Evolutionary conservation across 805 yeast genomes (phyloP), one percentile per base, ranked within the genome.

Genomic region (Sugiyamaella marilandica): DNA sequence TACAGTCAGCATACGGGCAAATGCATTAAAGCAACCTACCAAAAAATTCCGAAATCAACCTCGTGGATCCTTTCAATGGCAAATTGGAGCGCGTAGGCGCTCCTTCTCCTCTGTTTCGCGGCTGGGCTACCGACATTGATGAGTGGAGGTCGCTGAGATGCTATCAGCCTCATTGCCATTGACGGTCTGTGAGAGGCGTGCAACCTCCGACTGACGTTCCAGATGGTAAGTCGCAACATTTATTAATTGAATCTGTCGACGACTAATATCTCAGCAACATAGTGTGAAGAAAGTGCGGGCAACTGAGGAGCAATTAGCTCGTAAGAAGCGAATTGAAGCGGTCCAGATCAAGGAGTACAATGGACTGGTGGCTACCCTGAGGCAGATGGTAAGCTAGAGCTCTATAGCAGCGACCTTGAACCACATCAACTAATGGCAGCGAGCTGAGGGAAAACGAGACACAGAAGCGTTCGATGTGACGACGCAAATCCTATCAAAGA

Each of bases 41-140:
- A 62, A 91, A 87, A 69, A 87, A 89, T 68, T 89, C 97, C 0
- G 92, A 79, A 0, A 90, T 88, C 0, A 81, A 74, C 56, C 82
- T 81, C 10, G 95, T 82, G 0, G 95, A 85, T 10, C 96, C 97
- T 60, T 83, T 83, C 43, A 87, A 68, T 1, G 89, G 82, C 51
- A 82, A 64, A 60, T 80, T 76, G 5, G 82, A 73, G 45, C 75
- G 59, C 10, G 74, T 70, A 26, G 76, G 77, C 0, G 59, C 56
- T 10, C 26, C 29, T n/a, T 49, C 52, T 8, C 48, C 52, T 31
- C 48, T 26, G 16, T 49, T 44, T 50, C 55, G 19, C n/a, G 55
- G 49, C 13, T 37, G 50, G 9, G 58, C 57, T 8, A 48, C 55
- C 7, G 55, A 50, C 57, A 55, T 55, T 32, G 31, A 24, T 24